Conservation (phyloP, 2,329 filamentous ascomycete genomes). For the Pseudovirgaria hyperparasitica region DNA sequence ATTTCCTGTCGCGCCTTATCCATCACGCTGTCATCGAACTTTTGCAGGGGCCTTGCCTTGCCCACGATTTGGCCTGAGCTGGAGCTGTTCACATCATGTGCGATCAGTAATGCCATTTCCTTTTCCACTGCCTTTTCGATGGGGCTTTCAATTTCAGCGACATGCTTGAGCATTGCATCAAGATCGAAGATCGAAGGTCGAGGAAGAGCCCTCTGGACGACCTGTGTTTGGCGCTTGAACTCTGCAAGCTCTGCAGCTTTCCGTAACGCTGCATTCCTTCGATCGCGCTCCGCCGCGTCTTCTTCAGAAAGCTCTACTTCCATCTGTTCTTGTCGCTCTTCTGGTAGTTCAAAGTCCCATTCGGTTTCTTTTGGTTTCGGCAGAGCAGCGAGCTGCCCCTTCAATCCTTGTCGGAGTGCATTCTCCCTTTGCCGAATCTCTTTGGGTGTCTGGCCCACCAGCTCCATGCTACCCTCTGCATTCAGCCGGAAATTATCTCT, state of each 20-base stretch:
- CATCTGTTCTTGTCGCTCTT: constrained; percentile 55
- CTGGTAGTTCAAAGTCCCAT: constrained; percentile 86
- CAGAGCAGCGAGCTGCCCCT: constrained; percentile 62
- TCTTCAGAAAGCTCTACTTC: constrained; percentile 45
- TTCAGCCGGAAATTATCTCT: constrained; percentile 83
- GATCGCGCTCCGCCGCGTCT: constrained; percentile 63
- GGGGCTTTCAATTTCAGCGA: constrained; percentile 47
- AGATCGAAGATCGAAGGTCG: constrained; percentile 64
- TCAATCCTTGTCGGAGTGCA: constrained; percentile 55
- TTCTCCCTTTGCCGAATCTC: constrained; percentile 63
- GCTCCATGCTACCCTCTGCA: constrained; percentile 51
- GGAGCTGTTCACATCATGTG: constrained; percentile 70
- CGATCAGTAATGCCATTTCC: constrained; percentile 70
- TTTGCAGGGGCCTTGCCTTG: constrained; percentile 44
- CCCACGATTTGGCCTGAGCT: constrained; percentile 53
- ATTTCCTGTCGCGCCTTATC: constrained; percentile 67
- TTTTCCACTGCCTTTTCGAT: constrained; percentile 57
- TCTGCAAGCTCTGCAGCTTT: constrained; percentile 58
- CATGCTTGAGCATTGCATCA: constrained; percentile 50
- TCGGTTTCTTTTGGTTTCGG: constrained; percentile 89
- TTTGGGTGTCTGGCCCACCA: constrained; percentile 61
- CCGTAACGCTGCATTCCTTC: constrained; percentile 46
- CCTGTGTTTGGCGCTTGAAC: constrained; percentile 72
- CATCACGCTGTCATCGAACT: constrained; percentile 58
- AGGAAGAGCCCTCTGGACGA: constrained; percentile 76